A percentile compares a stretch with the other conserved stretches of the same genome.
Conservation (phyloP, 2,329 filamentous ascomycete species). For the Niveomyces coronatus region DNA sequence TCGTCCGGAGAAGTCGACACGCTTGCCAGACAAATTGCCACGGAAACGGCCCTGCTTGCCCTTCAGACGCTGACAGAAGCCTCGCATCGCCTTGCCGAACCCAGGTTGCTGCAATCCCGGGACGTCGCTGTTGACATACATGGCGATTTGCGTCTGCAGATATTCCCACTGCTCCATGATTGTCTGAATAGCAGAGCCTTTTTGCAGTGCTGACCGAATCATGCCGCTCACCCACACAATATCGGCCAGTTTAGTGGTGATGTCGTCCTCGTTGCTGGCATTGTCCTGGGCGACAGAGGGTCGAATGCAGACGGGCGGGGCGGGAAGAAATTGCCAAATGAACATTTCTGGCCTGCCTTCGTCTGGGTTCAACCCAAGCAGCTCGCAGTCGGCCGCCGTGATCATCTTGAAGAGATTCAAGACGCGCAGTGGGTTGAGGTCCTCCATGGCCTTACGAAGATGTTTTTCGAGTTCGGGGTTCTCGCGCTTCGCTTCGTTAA, state of each 20-base stretch:
- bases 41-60: conserved; percentile 96
- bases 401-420: conserved; percentile 89
- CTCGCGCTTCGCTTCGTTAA: conserved; percentile 64
- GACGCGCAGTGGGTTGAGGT: conserved; percentile 80
- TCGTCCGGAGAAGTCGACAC: conserved; percentile 94
- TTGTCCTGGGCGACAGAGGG: conserved; percentile 90
- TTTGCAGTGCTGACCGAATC: conserved; percentile 71
- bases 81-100: conserved; percentile 79
- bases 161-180: conserved; percentile 99
- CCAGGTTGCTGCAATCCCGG: conserved; percentile 85
- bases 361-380: conserved; percentile 76
- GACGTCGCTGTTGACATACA: conserved; percentile 96
- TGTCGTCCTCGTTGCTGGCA: conserved; percentile 89
- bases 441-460: conserved; percentile 83
- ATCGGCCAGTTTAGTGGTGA: conserved; percentile 93
- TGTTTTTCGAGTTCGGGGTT: conserved; percentile 85
- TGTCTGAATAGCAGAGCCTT: conserved; percentile 74
- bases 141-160: conserved; percentile 85
- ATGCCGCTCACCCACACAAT: conserved; percentile 88
- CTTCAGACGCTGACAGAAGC: conserved; percentile 91
- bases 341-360: conserved; percentile 94
- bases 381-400: conserved; percentile 73
- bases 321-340: conserved; percentile 92
- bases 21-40: conserved; percentile 93
- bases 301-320: conserved; percentile 86